Evolutionary conservation across 1,284 basidiomycete species (phyloP).

Genomic region (Anthracocystis panici-leucophaei): DNA sequence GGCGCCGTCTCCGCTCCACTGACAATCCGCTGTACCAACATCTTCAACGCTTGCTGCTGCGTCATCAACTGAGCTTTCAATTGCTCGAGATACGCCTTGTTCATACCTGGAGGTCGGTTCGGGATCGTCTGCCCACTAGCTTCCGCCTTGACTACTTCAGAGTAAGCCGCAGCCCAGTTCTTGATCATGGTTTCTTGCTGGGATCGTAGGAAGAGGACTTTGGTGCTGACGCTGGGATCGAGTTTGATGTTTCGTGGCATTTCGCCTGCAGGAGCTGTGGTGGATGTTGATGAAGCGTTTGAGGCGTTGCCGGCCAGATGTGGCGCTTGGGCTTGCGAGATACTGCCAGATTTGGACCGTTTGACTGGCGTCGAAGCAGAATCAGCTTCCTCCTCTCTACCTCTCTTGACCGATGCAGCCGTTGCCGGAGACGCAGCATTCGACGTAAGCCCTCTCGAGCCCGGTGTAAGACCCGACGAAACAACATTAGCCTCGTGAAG

Average conservation of each 20-base stretch:
- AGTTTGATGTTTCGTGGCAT: slow-evolving; percentile 39
- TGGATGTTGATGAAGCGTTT: slow-evolving; percentile 1
- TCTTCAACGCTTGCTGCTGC: slow-evolving; percentile 57
- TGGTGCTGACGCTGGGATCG: slow-evolving; percentile 44
- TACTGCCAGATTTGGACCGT: slow-evolving; percentile 41
- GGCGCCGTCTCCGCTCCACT: slow-evolving; percentile 40
- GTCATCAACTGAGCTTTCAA: slow-evolving; percentile 52
- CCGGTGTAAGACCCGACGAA: slow-evolving; percentile 30
- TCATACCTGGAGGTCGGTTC: slow-evolving; percentile 36
- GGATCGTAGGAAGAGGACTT: slow-evolving; percentile 54
- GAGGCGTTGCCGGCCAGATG: neutral
- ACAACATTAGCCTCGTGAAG: slow-evolving; percentile 43
- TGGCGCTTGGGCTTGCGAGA: slow-evolving; percentile 28
- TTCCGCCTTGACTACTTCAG: slow-evolving; percentile 26
- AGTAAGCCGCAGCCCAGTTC: slow-evolving; percentile 49
- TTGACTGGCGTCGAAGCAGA: slow-evolving; percentile 25
- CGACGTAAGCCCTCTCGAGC: neutral
- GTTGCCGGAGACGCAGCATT: neutral
- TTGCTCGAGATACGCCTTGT: slow-evolving; percentile 51
- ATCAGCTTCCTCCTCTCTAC: slow-evolving; percentile 27
- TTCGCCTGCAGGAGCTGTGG: slow-evolving; percentile 4
- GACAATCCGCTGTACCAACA: slow-evolving; percentile 45
- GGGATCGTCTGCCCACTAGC: slow-evolving; percentile 3
- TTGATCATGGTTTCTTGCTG: slow-evolving; percentile 62
- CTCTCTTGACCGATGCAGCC: slow-evolving; percentile 24